Conservation (phyloP, 2,329 filamentous ascomycete species). For the Colletotrichum scovillei region DNA sequence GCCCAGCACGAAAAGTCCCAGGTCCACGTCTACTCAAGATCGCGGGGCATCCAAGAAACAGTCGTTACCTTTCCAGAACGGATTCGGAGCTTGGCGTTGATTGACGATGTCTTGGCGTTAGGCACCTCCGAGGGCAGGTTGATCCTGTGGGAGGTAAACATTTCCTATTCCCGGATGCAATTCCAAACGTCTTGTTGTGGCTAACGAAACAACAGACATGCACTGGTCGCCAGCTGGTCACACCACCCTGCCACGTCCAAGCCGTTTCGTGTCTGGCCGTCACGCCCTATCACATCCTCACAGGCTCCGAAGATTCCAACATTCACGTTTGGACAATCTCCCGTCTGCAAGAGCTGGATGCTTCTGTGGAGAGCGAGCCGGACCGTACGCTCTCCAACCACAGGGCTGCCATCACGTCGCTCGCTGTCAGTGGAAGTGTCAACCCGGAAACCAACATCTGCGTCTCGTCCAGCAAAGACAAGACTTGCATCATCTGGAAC, state of each 20-base stretch:
- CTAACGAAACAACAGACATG: conserved; percentile 63
- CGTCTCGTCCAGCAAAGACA: conserved; percentile 86
- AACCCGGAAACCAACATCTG: conserved; percentile 81
- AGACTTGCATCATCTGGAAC: conserved; percentile 93
- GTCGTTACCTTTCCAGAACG: conserved; percentile 88
- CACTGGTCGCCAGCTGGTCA: conserved; percentile 81
- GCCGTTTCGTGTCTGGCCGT: conserved; percentile 80
- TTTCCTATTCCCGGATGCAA: conserved; percentile 26
- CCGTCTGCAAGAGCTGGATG: conserved; percentile 72
- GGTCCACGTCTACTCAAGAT: conserved; percentile 89
- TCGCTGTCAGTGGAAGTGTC: conserved; percentile 72
- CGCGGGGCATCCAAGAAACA: conserved; percentile 88
- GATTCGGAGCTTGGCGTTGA: conserved; percentile 81
- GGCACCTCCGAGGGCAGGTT: conserved; percentile 88
- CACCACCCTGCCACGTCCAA: conserved; percentile 82
- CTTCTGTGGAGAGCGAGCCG: conserved; percentile 72
- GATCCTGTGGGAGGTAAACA: conserved; percentile 88
- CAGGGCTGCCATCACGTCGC: conserved; percentile 76
- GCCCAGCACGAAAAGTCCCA: conserved; percentile 93
- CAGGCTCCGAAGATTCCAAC: conserved; percentile 87
- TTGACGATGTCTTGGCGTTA: conserved; percentile 78
- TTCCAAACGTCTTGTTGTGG: conserved; percentile 14
- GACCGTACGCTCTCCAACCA: conserved; percentile 83
- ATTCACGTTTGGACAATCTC: conserved; percentile 92
- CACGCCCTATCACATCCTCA: conserved; percentile 78